Conservation (phyloP, 352 stramenopile genomes). For the Phytophthora macrochlamydospora region DNA sequence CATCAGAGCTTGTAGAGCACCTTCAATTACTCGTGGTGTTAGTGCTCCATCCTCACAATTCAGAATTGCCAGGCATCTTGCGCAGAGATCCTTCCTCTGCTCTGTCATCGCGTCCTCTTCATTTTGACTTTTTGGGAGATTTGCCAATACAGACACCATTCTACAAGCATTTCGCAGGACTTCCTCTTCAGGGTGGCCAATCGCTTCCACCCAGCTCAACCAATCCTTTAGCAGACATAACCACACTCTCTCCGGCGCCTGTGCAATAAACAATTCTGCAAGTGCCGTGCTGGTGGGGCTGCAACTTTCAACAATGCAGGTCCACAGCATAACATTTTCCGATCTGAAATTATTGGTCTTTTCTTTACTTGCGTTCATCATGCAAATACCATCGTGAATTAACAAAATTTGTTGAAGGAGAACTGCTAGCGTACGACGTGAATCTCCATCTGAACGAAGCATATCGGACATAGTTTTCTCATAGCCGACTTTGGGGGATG, state of each 20-base stretch:
- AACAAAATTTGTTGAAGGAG: slow-evolving; percentile 28
- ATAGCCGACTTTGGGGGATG: slow-evolving; percentile 17
- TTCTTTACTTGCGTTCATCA: too few species aligned
- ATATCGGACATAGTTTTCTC: slow-evolving; percentile 46
- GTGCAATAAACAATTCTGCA: slow-evolving; percentile 19
- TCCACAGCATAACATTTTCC: slow-evolving; percentile 42
- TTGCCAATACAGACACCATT: slow-evolving; percentile 28
- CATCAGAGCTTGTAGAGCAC: slow-evolving; percentile 33
- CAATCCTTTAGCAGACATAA: slow-evolving; percentile 32
- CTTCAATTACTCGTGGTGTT: slow-evolving; percentile 20
- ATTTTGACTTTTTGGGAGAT: slow-evolving; percentile 10
- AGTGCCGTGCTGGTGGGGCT: slow-evolving; percentile 21
- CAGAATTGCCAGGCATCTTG: slow-evolving; percentile 19
- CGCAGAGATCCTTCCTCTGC: slow-evolving; percentile 20
- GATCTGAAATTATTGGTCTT: background rate
- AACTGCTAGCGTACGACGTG: slow-evolving; percentile 22
- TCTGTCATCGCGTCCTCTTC: slow-evolving; percentile 8
- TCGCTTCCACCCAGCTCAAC: slow-evolving; percentile 14
- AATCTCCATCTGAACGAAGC: slow-evolving; percentile 44
- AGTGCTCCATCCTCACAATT: slow-evolving; percentile 8
- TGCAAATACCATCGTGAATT: background rate
- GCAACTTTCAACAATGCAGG: slow-evolving; percentile 31
- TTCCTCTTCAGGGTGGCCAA: slow-evolving; percentile 9
- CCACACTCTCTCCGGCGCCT: slow-evolving; percentile 19
- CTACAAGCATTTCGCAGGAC: slow-evolving; percentile 26